Base-by-base conservation (phyloP, 2,329 filamentous ascomycete species). In the Nemania serpens region DNA sequence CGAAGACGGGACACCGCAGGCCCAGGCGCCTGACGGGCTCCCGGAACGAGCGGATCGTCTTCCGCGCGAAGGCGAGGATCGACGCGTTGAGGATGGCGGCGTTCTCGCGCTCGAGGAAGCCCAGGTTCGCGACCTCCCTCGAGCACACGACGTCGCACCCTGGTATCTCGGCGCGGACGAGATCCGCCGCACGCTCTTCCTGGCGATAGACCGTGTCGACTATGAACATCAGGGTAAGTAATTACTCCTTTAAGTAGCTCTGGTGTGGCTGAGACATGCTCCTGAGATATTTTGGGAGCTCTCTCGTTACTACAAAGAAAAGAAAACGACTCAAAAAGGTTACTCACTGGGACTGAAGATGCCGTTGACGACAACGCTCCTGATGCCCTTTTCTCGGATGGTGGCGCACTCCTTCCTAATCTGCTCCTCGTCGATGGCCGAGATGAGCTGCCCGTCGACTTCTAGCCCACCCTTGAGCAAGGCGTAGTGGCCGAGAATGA, bases 1-100 rank as follows among this genome's bases (percentile, higher is more conserved):
- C 76, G 62, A 86, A 88, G 0, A 87, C 77, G 0, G 83, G 83
- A 45, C 84, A 87, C 0, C 69, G 66, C 1, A 87, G 71, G 0
- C 79, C 77, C 2, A 88, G 72, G 2, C 76, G 75, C 42, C 73
- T 71, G 45, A 88, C 78, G 0, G 85, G 81, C 39, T 77, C 75
- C 22, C 81, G 76, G 64, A 89, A 88, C 0, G 81, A 80, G 10
- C 74, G 75, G 61, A 88, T 86, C 0, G 84, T 88, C 63, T 78
- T 77, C 15, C 79, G 77, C 0, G 85, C 86, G 67, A 87, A 87
- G 0, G 77, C 70, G 11, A 88, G 74, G 36, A 89, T 86, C 1
- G 85, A 81, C 0, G 85, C 86, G 64, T 89, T 89, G 18, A 89
- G 75, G 17, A 89, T 86, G 1, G 84, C 81, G 0, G 86, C 86